These are phyloP conservation scores for Pisolithus marmoratus DNA, from an alignment of 768 basidiomycete species.

Conservation along the genomic window DNA sequence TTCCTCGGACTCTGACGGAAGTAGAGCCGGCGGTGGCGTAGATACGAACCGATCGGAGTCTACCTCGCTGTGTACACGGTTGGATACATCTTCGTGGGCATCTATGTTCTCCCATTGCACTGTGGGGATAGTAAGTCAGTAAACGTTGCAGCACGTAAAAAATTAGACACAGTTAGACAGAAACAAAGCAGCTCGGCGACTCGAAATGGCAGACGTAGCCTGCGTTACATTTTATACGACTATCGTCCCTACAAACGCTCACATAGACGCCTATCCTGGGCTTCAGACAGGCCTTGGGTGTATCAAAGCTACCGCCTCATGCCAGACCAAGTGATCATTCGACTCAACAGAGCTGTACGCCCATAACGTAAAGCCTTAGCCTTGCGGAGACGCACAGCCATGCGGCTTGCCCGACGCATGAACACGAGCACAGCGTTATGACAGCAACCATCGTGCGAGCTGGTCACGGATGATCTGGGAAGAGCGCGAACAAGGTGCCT, in stretches of 20 bases:
- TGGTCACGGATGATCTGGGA: conserved; percentile 26
- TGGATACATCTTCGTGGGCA: conserved; percentile 42
- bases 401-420: conserved; percentile 20
- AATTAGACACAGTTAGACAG: conserved; percentile 12
- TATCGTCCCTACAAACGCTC: conserved; percentile 3
- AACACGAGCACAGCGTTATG: conserved; percentile 23
- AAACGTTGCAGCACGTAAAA: conserved; percentile 11
- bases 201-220: background rate
- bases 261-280: conserved; percentile 5
- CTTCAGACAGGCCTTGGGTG: conserved; percentile 18
- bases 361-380: conserved; percentile 32
- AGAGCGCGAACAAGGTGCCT: conserved; percentile 24
- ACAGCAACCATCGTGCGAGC: conserved; percentile 26
- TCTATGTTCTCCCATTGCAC: conserved; percentile 72
- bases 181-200: conserved; percentile 6
- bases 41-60: conserved; percentile 14
- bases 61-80: conserved; percentile 15
- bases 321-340: conserved; percentile 26
- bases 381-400: conserved; percentile 23
- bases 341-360: conserved; percentile 32
- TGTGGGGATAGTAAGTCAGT: conserved; percentile 32
- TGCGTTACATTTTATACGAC: conserved; percentile 1
- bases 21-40: conserved; percentile 28
- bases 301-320: conserved; percentile 27
- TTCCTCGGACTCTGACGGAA: conserved; percentile 43